Conservation (phyloP, 805 yeast species). For the Dipodascus geniculatus region DNA sequence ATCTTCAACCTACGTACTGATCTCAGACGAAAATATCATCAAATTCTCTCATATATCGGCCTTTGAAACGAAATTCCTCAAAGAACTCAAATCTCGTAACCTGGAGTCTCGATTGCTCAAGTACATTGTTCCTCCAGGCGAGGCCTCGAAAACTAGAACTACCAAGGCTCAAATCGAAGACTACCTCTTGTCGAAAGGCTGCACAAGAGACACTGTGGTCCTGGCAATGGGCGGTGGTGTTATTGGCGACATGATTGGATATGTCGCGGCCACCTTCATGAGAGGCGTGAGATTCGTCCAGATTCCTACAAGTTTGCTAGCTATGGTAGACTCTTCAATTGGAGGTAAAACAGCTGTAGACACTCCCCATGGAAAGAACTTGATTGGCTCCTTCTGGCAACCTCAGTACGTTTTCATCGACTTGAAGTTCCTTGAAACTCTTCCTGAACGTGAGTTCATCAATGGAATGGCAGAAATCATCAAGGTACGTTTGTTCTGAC, state of each 20-base stretch:
- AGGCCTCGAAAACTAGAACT: slow-evolving; percentile 72
- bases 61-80: slow-evolving; percentile 46
- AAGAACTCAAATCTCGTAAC: slow-evolving; percentile 12
- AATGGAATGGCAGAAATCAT: slow-evolving; percentile 98
- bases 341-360: slow-evolving; percentile 99
- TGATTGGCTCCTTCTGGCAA: slow-evolving; percentile 96
- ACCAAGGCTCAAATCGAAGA: slow-evolving; percentile 93
- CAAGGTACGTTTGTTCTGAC: slow-evolving; percentile 29
- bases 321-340: slow-evolving; percentile 97
- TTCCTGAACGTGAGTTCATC: slow-evolving; percentile 88
- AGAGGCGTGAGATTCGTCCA: slow-evolving; percentile 92
- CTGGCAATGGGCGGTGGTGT: slow-evolving; percentile 97
- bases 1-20: slow-evolving; percentile 85
- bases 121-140: slow-evolving; percentile 84
- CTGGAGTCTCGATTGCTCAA: slow-evolving; percentile 52
- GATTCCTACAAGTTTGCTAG: slow-evolving; percentile 82
- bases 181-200: slow-evolving; percentile 65
- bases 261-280: slow-evolving; percentile 98
- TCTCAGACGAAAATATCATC: slow-evolving; percentile 72
- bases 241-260: slow-evolving; percentile 98
- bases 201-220: slow-evolving; percentile 92
- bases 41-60: slow-evolving; percentile 27
- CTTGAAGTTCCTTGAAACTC: slow-evolving; percentile 70
- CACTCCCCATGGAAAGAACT: slow-evolving; percentile 90
- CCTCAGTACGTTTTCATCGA: slow-evolving; percentile 84